Base-by-base conservation (phyloP, 2,329 filamentous ascomycete species). In the Alternaria dauci region DNA sequence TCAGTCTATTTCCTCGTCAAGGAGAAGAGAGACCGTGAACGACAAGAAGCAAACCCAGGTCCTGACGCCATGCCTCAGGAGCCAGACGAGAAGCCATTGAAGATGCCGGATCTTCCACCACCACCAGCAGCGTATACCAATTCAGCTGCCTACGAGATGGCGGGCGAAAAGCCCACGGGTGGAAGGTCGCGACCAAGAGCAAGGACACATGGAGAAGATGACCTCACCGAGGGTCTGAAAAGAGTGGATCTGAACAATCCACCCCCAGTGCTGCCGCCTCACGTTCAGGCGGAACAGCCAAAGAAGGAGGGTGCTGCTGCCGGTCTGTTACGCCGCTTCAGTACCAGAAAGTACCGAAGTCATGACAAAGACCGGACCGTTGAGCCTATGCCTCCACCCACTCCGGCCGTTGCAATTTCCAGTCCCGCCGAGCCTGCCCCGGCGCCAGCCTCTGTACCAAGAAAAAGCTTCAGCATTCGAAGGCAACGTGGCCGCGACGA, bases 1-100 rank as follows among this genome's bases (percentile, higher is more conserved):
- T 98, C 95, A 1, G 90, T 99, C 14, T 99, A 99, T 79, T 96
- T 96, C 72, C 86, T 99, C 3, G 95, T 97, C n/a, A 90, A 88
- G 68, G 95, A 99, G 81, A 98, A 98, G 81, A 88, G 93, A 65
- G 92, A 96, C 51, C 88, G 92, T 36, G 94, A 98, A 71, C 80
- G 82, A 46, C 75, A 81, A 25, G 86, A 88, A 68, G 77, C 80
- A 38, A 89, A 88, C 61, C 86, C 89, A 50, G 86, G 88, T 23
- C 85, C 86, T 57, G 73, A 86, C 28, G 82, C 82, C 20, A 81
- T 90, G 72, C 86, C 87, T 16, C 83, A 84, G 38, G 80, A 83
- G 43, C 81, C 88, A 25, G 83, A 84, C 42, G 85, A 90, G 52
- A 82, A 83, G 55, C 80, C 85, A 8, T 77, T 89, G 52, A 84